Base-by-base conservation (phyloP, 2,329 filamentous ascomycete species). In the Trichoderma breve region DNA sequence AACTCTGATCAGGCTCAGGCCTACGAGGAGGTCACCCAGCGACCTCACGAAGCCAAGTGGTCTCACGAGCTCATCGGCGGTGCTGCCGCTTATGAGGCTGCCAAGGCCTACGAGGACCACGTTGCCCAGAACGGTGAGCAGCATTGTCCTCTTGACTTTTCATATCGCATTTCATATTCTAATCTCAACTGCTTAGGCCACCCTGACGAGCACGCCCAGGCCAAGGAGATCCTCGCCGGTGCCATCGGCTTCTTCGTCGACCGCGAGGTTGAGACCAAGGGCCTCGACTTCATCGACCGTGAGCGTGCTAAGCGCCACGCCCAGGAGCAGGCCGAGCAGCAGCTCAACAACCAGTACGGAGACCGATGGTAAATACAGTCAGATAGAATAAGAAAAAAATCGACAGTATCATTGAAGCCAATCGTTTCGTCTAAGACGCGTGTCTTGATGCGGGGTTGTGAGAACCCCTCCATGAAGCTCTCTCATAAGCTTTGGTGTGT, bases 71-170 rank as follows among this genome's bases (percentile, higher is more conserved):
- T 80, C 3, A 71, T 80, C 3, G 79, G 79, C 1, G 78, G 79
- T 12, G 79, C 79, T 0, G 79, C 79, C 6, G 79, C 79, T 1
- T 80, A 34, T 18, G 79, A 79, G 34, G 79, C 79, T 0, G 79
- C 79, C 57, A 80, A 79, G 73, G 76, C 76, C 0, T 80, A 80
- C 18, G 79, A 80, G 62, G 69, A 80, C 4, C 79, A 80, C 4
- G 74, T 75, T 4, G 76, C 75, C 9, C 43, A 21, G 5, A 77
- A 80, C 3, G 79, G 79, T 78, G 11, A 26, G 26, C 3, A 18
- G 26, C 3, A 18, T 9, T 14, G 4, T 9, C 12, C 39, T 39
- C 21, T 7, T 7, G 7, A 1, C 39, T 2, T 14, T 2, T 7
- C 39, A 9, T 55, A 28, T 47, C 30, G 18, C 26, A n/a, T 6